Percentiles rank a stretch among this genome's conserved stretches.
phyloP scores from a whole-genome alignment of 345 rosid genomes.

The Orychophragmus violaceus region DNA sequence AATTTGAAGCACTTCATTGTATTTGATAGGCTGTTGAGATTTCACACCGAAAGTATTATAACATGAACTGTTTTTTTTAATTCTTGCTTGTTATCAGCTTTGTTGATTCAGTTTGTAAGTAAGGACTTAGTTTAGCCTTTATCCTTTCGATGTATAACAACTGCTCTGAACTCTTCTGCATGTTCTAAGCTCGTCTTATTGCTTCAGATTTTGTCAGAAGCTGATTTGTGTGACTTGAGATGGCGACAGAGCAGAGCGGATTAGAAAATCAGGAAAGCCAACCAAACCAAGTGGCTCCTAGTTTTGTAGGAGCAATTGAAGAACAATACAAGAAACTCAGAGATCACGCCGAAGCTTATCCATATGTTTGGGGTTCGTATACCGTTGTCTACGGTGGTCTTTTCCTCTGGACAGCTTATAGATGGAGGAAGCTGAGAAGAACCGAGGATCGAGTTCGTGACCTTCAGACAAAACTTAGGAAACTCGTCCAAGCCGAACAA shows the following conservation, averaged over 20 bases:
- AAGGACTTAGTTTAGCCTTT: background rate
- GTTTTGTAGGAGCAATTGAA: conserved; percentile 39
- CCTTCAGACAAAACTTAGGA: conserved; percentile 60
- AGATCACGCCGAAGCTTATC: conserved; percentile 77
- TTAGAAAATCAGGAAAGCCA: conserved; percentile 30
- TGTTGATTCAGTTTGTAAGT: background rate
- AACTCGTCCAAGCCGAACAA: conserved; percentile 52
- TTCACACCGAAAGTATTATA: background rate
- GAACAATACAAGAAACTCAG: conserved; percentile 52
- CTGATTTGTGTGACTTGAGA: conserved; percentile 3
- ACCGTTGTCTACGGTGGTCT: conserved; percentile 79
- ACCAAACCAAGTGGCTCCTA: conserved; percentile 25
- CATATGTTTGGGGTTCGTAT: conserved; percentile 91
- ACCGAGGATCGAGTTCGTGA: conserved; percentile 83
- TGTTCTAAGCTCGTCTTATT: background rate
- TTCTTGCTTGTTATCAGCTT: background rate
- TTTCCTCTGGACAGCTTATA: conserved; percentile 57
- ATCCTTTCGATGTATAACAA: background rate
- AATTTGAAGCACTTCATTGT: background rate
- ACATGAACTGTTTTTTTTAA: background rate
- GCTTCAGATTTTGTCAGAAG: background rate
- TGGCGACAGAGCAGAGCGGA: conserved; percentile 35
- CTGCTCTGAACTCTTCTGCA: background rate
- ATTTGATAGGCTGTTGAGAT: background rate
- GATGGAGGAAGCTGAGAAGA: conserved; percentile 83